phyloP scores from a whole-genome alignment of 164 flowering plant species.

The Stephania cephalantha region DNA sequence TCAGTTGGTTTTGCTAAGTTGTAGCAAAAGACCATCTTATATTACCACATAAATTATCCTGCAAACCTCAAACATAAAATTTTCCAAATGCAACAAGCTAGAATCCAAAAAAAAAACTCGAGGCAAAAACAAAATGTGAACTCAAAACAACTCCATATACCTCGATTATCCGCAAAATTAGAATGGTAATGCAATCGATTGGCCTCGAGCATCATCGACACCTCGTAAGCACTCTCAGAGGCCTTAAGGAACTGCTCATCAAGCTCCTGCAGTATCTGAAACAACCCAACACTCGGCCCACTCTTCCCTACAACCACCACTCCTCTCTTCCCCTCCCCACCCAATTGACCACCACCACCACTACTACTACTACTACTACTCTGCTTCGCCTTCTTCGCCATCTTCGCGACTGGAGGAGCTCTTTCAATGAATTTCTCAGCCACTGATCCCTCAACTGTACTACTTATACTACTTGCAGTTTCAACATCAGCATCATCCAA shows the following conservation, averaged over 20 bases:
- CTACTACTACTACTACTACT: too few species aligned
- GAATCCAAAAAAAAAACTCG: background rate
- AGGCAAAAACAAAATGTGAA: background rate
- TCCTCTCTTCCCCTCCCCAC: slow-evolving; percentile 30
- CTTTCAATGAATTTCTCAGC: slow-evolving; percentile 20
- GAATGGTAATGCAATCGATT: slow-evolving; percentile 84
- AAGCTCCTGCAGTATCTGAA: slow-evolving; percentile 43
- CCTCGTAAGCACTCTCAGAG: slow-evolving; percentile 67
- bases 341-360: slow-evolving; percentile 12
- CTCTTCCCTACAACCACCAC: slow-evolving; percentile 9
- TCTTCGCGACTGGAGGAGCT: slow-evolving; percentile 11
- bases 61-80: too few species aligned
- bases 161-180: slow-evolving; percentile 80
- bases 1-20: too few species aligned
- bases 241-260: slow-evolving; percentile 84
- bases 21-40: too few species aligned
- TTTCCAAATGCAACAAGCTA: background rate
- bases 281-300: slow-evolving; percentile 33
- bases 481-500: slow-evolving; percentile 10
- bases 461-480: slow-evolving; percentile 4
- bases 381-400: slow-evolving; percentile 21
- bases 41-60: too few species aligned
- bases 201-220: slow-evolving; percentile 83
- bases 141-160: slow-evolving; percentile 23
- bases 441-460: background rate